Conservation (phyloP, 192 early-diverging fungal species). For the Backusella sp. region DNA sequence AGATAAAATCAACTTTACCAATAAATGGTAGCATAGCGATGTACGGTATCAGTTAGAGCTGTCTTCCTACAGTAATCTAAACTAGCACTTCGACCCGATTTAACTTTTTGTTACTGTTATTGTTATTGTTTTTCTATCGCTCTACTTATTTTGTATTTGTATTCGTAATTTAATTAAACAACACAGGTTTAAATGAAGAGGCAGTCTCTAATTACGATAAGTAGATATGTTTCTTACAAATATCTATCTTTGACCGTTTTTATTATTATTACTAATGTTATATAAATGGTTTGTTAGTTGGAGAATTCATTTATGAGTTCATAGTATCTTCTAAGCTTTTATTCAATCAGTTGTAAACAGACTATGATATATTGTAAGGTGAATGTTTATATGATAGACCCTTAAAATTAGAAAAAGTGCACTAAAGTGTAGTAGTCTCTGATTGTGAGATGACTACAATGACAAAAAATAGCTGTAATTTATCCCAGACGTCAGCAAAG, state of each 20-base stretch:
- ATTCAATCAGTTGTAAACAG: not conserved
- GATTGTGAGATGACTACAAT: not conserved
- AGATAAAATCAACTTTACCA: not conserved
- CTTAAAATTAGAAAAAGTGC: not conserved
- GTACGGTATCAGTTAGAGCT: not conserved
- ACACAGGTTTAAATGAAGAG: not conserved
- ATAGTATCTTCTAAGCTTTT: not conserved
- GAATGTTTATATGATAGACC: not conserved
- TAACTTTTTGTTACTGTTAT: not conserved
- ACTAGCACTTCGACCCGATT: not conserved
- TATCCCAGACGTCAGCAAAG: slow-evolving; percentile 7
- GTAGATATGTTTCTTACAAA: not conserved
- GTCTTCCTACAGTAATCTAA: not conserved
- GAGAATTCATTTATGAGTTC: not conserved
- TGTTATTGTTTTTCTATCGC: not conserved
- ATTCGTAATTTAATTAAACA: not conserved
- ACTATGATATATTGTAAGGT: not conserved
- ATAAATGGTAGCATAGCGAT: not conserved
- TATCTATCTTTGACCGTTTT: not conserved
- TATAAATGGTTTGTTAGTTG: not conserved
- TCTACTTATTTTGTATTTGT: not conserved
- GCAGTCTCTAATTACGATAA: not conserved
- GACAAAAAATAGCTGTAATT: not conserved
- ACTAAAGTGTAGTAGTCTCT: not conserved
- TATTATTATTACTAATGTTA: not conserved